Evolutionary conservation across 2,329 filamentous ascomycete genomes (phyloP), one percentile per base, ranked within the genome.

Genomic region (Aspergillus melleus): DNA sequence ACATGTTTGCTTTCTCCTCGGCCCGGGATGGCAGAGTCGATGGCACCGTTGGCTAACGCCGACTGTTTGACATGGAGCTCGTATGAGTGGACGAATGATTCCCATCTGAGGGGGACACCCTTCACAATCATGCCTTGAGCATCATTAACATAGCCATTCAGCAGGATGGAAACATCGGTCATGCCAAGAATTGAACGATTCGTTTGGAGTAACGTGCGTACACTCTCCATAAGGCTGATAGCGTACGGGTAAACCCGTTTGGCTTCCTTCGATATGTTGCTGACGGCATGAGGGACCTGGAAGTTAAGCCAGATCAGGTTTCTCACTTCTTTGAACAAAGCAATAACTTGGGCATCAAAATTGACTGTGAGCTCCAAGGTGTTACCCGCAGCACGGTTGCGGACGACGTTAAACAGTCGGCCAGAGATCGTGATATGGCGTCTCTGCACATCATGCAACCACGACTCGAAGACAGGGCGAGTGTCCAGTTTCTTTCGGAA

Each of bases 401-500:
- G 90, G 64, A 84, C 86, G 69, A 99, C 93, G 60, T 90, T 90
- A 76, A 99, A 99, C 1, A 99, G 84, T 10, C 93, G 89, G 16
- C 95, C 95, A 52, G 92, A 89, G 58, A 99, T 98, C 0, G 91
- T 92, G 49, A 98, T 90, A 69, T 96, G 91, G 65, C 92, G 89
- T 64, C 91, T 84, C 66, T 91, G 88, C 3, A 97, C 93, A 73
- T 98, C 95, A 57, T 91, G 87, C 29, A 96, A 83, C 95, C 96
- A 99, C 6, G 93, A 92, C 64, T 98, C 92, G 68, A 96, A 99
- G 56, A 99, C 96, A 3, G 91, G 90, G 44, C 89, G 87, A 0
- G 95, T 97, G 67, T 98, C 92, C 22, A 99, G 86, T 81, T 98
- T 99, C 80, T 96, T 92, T 67, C 93, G 89, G 81, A 99, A 99